phyloP scores from a whole-genome alignment of 768 basidiomycete genomes.

The Termitomyces sp. region DNA sequence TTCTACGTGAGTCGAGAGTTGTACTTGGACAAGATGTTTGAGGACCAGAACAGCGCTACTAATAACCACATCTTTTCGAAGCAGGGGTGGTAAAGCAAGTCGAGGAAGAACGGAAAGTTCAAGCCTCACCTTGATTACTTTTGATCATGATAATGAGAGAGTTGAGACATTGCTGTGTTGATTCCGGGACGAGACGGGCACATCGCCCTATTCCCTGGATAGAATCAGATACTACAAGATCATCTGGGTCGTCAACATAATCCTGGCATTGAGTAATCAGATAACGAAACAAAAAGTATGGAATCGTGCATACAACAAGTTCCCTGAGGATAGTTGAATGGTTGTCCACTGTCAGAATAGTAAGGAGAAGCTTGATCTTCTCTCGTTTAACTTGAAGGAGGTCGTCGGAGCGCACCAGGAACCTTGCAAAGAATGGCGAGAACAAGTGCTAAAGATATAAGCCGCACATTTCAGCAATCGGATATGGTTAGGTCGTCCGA shows the following conservation, averaged over 20 bases:
- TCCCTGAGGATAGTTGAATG: constrained; percentile 72
- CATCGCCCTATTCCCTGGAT: constrained; percentile 77
- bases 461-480: background rate
- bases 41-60: constrained; percentile 80
- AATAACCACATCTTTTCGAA: constrained; percentile 58
- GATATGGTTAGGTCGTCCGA: constrained; percentile 1
- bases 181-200: constrained; percentile 62
- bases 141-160: constrained; percentile 78
- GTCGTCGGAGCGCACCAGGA: constrained; percentile 70
- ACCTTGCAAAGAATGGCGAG: constrained; percentile 52
- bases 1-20: constrained; percentile 32
- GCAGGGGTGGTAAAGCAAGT: background rate
- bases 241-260: constrained; percentile 75
- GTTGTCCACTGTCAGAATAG: constrained; percentile 59
- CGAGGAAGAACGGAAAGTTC: background rate
- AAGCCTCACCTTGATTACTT: constrained; percentile 57
- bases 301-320: constrained; percentile 53
- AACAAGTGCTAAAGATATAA: constrained; percentile 51
- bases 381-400: constrained; percentile 57
- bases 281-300: background rate
- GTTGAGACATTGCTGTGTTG: constrained; percentile 64
- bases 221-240: constrained; percentile 63
- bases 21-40: constrained; percentile 75
- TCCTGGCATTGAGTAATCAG: constrained; percentile 40
- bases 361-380: constrained; percentile 73